Percentiles rank a stretch among this genome's conserved stretches.
phyloP scores from a whole-genome alignment of 2,329 filamentous ascomycete species.

The Aspergillus amoenus region DNA sequence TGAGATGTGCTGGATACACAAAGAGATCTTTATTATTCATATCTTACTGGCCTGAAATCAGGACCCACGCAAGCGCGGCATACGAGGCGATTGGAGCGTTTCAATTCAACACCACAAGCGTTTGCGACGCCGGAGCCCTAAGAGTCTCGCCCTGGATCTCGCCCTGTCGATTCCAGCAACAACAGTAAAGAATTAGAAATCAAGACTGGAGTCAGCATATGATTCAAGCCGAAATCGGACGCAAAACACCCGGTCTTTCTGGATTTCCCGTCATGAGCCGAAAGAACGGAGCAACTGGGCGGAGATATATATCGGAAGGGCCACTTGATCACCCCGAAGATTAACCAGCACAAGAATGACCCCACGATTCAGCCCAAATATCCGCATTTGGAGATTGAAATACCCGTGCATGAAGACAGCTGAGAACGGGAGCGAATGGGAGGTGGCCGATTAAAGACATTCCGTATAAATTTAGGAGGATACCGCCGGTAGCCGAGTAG shows the following conservation, averaged over 20 bases:
- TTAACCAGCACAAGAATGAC: not conserved
- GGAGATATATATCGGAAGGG: not conserved
- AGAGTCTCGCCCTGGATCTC: too few species aligned
- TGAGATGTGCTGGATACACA: too few species aligned
- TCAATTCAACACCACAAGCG: too few species aligned
- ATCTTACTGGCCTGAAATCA: too few species aligned
- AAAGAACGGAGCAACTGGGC: not conserved
- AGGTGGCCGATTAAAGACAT: not conserved
- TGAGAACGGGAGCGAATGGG: not conserved
- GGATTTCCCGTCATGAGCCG: not conserved
- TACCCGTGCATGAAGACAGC: not conserved
- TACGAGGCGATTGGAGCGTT: too few species aligned
- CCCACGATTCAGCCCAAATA: not conserved
- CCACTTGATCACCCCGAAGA: not conserved
- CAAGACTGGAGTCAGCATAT: not conserved
- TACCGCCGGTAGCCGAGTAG: constrained; percentile 4
- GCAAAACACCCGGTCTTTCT: not conserved
- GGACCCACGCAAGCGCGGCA: too few species aligned
- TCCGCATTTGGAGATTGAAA: not conserved
- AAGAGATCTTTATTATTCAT: too few species aligned
- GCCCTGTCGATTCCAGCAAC: too few species aligned
- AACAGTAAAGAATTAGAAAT: too few species aligned
- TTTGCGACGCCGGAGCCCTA: too few species aligned
- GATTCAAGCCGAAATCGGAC: not conserved
- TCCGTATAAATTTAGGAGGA: not conserved